Conservation (phyloP, 768 basidiomycete species). For the Russula ochroleuca region DNA sequence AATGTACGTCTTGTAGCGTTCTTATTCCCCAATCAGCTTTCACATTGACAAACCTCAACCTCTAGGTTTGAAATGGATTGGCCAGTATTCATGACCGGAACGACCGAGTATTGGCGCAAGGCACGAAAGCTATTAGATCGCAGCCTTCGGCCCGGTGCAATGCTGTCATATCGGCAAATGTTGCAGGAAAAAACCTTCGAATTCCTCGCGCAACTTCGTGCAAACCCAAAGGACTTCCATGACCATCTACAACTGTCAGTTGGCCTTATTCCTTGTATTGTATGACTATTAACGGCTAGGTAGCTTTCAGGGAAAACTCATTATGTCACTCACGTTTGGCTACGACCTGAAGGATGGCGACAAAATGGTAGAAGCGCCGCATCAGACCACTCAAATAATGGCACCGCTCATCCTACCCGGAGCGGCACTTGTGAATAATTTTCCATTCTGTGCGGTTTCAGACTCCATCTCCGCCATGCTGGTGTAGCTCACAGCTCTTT, state of each 20-base stretch:
- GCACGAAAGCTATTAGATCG: constrained; percentile 7
- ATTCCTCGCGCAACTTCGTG: constrained; percentile 7
- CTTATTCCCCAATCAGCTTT: background rate
- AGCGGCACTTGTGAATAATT: constrained; percentile 4
- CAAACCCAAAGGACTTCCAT: background rate
- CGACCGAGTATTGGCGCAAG: background rate
- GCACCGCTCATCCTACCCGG: background rate
- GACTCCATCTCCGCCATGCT: too few species aligned
- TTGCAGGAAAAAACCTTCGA: background rate
- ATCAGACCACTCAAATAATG: background rate
- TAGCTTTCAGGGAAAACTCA: constrained; percentile 12
- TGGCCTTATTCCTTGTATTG: too few species aligned
- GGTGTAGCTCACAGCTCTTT: too few species aligned
- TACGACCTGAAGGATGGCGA: background rate
- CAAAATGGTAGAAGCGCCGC: background rate
- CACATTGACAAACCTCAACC: background rate
- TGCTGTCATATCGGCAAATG: background rate
- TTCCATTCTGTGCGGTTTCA: constrained; percentile 1
- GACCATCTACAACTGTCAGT: constrained; percentile 5
- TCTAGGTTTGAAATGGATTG: constrained; percentile 1
- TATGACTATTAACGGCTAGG: background rate
- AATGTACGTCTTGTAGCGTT: constrained; percentile 1
- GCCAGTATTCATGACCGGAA: background rate
- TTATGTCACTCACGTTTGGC: constrained; percentile 16
- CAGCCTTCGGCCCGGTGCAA: constrained; percentile 7